These are phyloP conservation scores for Aspergillus puulaauensis DNA, from an alignment of 2,329 filamentous ascomycete genomes.

Conservation along the genomic window DNA sequence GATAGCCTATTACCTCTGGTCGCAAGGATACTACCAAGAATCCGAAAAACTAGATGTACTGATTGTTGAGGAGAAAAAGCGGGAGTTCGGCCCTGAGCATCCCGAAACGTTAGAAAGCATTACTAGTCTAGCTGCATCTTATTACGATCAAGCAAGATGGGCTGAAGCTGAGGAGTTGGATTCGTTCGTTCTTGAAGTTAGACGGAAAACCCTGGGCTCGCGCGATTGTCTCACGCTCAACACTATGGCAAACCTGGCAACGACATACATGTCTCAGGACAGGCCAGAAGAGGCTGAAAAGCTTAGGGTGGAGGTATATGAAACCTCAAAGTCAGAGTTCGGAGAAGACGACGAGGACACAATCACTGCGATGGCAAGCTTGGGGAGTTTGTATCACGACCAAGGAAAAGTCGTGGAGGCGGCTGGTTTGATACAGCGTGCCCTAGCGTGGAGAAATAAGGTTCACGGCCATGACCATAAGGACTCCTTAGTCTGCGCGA, in stretches of 20 bases:
- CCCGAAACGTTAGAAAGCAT: slow-evolving; percentile 16
- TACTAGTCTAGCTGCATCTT: slow-evolving; percentile 9
- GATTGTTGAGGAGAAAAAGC: slow-evolving; percentile 15
- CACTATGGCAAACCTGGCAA: slow-evolving; percentile 19
- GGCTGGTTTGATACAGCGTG: slow-evolving; percentile 19
- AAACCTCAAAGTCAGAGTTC: slow-evolving; percentile 15
- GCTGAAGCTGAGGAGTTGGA: slow-evolving; percentile 10
- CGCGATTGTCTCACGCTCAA: slow-evolving; percentile 19
- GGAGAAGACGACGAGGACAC: slow-evolving; percentile 19
- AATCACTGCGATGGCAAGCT: slow-evolving; percentile 14
- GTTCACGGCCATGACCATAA: slow-evolving; percentile 15
- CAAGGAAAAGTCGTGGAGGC: slow-evolving; percentile 22
- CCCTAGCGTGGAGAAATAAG: slow-evolving; percentile 15
- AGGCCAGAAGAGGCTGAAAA: slow-evolving; percentile 16
- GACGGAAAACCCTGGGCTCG: slow-evolving; percentile 6
- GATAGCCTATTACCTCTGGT: slow-evolving; percentile 13
- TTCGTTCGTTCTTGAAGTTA: background rate
- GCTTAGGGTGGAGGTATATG: slow-evolving; percentile 16
- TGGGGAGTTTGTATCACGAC: slow-evolving; percentile 18
- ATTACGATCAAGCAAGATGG: slow-evolving; percentile 10
- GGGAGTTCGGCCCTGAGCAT: slow-evolving; percentile 12
- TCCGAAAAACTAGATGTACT: slow-evolving; percentile 7
- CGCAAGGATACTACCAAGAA: slow-evolving; percentile 12
- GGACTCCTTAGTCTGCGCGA: slow-evolving; percentile 31
- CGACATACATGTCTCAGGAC: slow-evolving; percentile 15